Conservation (phyloP, 805 yeast genomes). For the Ogataea pilisensis region DNA sequence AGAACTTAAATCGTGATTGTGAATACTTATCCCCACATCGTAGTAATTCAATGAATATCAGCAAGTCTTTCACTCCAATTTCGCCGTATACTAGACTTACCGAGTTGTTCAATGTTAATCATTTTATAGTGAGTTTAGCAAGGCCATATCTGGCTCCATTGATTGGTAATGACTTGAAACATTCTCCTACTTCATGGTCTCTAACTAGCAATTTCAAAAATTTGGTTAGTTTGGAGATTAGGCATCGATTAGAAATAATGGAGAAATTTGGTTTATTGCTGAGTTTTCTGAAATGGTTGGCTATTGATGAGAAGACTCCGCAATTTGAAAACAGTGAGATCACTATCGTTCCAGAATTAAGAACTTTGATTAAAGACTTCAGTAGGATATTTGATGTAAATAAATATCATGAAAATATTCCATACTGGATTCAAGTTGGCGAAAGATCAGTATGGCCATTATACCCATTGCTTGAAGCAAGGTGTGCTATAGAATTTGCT, state of each 20-base stretch:
- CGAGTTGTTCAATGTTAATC: slow-evolving; percentile 92
- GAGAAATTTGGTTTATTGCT: slow-evolving; percentile 75
- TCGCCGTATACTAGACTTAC: slow-evolving; percentile 85
- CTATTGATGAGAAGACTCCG: slow-evolving; percentile 86
- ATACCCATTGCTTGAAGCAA: slow-evolving; percentile 74
- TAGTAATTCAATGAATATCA: slow-evolving; percentile 28
- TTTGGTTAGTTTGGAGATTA: slow-evolving; percentile 69
- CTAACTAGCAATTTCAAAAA: slow-evolving; percentile 37
- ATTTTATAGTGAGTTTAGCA: slow-evolving; percentile 85
- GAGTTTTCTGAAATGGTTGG: slow-evolving; percentile 63
- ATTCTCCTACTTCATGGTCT: slow-evolving; percentile 40
- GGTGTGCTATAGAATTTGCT: slow-evolving; percentile 87
- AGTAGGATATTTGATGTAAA: slow-evolving; percentile 77
- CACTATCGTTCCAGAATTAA: slow-evolving; percentile 83
- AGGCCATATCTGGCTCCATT: slow-evolving; percentile 92
- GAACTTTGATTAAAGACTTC: slow-evolving; percentile 64
- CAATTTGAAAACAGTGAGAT: slow-evolving; percentile 71
- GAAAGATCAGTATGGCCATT: slow-evolving; percentile 93
- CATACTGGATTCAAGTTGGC: slow-evolving; percentile 88
- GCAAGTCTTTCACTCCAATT: slow-evolving; percentile 23
- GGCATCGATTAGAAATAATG: slow-evolving; percentile 77
- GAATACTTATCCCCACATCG: slow-evolving; percentile 42
- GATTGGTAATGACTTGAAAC: slow-evolving; percentile 76
- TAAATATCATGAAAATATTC: slow-evolving; percentile 64
- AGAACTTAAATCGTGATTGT: slow-evolving; percentile 30